A percentile compares a stretch with the other conserved stretches of the same genome.
These are phyloP conservation scores for Tetracentron sinense DNA, from an alignment of 164 flowering plant species.

Conservation along the genomic window DNA sequence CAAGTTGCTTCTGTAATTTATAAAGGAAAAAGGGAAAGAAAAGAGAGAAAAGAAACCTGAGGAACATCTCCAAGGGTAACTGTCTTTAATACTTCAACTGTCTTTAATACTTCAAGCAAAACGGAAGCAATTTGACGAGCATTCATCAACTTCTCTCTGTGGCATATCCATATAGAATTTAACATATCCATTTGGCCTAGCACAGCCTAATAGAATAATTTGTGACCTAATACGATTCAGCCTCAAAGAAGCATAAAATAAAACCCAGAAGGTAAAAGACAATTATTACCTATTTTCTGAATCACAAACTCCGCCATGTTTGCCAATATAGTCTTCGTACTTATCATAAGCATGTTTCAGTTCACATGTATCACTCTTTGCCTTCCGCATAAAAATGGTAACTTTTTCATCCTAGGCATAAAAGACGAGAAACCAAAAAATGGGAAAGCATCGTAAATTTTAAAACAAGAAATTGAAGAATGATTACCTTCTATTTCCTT, in stretches of 20 bases:
- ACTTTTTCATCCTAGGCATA: conserved; percentile 56
- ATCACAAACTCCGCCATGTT: conserved; percentile 38
- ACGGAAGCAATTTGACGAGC: conserved; percentile 68
- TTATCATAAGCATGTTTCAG: conserved; percentile 53
- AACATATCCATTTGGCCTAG: background rate
- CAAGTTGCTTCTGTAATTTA: too few relatives aligned
- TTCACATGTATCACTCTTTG: conserved; percentile 67
- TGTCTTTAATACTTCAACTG: conserved; percentile 55
- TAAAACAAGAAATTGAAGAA: too few relatives aligned
- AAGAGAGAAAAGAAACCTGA: conserved; percentile 37
- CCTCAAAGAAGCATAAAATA: background rate
- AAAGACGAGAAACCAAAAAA: conserved; percentile 2
- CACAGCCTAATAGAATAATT: background rate
- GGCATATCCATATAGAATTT: conserved; percentile 8
- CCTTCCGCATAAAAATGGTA: conserved; percentile 50
- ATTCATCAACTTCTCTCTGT: conserved; percentile 56
- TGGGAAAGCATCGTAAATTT: background rate
- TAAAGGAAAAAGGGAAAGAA: background rate
- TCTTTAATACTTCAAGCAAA: conserved; percentile 57
- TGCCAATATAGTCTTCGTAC: conserved; percentile 50
- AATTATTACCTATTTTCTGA: conserved; percentile 47
- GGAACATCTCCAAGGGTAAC: conserved; percentile 51
- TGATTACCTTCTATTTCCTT: too few relatives aligned
- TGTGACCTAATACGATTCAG: background rate
- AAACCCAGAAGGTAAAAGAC: background rate